Conservation (phyloP, 257 asterid species). For the Leonotis leonurus region DNA sequence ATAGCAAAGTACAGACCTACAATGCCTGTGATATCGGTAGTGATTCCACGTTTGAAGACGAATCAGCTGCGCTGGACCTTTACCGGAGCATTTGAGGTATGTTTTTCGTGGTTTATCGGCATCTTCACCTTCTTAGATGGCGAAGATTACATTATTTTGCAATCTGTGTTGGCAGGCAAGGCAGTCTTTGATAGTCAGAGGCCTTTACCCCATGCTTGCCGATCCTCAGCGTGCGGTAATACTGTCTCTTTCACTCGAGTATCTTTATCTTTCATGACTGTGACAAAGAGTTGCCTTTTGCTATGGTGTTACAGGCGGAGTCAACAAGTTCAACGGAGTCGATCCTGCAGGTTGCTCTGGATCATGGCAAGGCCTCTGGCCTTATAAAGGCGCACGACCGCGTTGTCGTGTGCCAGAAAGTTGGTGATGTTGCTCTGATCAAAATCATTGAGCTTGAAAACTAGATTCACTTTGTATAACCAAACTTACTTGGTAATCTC, state of each 20-base stretch:
- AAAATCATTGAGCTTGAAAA: conserved; percentile 81
- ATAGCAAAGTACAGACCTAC: conserved; percentile 95
- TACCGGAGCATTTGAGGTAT: conserved; percentile 83
- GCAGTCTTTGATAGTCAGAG: conserved; percentile 75
- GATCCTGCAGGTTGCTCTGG: conserved; percentile 60
- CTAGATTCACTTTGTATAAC: conserved; percentile 11
- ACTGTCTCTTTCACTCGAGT: background rate
- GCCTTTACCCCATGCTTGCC: conserved; percentile 87
- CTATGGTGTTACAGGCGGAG: conserved; percentile 44
- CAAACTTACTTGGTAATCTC: background rate
- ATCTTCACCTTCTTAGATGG: too few species aligned
- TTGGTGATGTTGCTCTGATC: conserved; percentile 71
- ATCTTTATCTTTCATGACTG: background rate
- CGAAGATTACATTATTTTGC: background rate
- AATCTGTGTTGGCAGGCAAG: conserved; percentile 44
- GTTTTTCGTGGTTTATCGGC: too few species aligned
- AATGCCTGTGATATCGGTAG: conserved; percentile 88
- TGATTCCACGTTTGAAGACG: conserved; percentile 77
- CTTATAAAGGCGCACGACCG: conserved; percentile 59
- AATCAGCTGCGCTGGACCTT: conserved; percentile 83
- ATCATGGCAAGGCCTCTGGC: conserved; percentile 67
- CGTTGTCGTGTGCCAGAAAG: conserved; percentile 68
- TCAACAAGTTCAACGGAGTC: conserved; percentile 53
- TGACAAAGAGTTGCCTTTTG: background rate
- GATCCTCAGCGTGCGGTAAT: conserved; percentile 82